phyloP scores from a whole-genome alignment of 164 flowering plant genomes.

The Vitis labrusca region DNA sequence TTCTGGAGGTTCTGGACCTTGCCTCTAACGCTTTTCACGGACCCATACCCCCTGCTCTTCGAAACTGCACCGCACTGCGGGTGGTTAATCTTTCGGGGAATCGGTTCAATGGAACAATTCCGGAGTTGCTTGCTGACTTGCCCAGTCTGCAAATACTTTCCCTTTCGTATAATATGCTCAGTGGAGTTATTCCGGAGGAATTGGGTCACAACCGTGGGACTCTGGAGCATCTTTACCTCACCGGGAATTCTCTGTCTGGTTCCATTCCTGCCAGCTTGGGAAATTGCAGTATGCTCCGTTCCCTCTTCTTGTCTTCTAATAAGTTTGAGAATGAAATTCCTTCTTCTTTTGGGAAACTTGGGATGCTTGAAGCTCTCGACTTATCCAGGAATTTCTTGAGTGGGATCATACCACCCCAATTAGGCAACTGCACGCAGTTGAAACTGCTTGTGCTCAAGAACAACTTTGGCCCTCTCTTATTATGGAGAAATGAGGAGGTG shows the following conservation, averaged over 20 bases:
- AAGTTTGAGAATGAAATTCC: background rate
- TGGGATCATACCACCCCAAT: background rate
- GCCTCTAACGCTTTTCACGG: background rate
- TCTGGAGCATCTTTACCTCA: background rate
- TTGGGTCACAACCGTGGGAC: background rate
- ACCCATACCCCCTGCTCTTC: background rate
- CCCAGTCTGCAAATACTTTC: background rate
- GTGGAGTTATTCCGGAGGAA: background rate
- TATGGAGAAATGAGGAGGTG: background rate
- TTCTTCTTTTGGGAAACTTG: background rate
- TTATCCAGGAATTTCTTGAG: background rate
- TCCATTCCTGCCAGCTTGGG: background rate
- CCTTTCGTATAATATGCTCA: background rate
- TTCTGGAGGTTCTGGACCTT: background rate
- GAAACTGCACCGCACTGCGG: background rate
- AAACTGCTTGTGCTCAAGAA: background rate
- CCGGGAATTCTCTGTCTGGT: background rate
- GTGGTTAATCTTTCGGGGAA: background rate
- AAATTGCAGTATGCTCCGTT: background rate
- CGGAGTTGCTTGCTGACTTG: background rate
- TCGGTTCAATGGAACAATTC: background rate
- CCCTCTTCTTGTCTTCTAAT: background rate
- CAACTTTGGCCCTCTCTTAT: background rate
- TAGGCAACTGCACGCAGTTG: background rate
- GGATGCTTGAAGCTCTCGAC: background rate